Conservation (phyloP, 768 basidiomycete genomes). For the Kwoniella dendrophila region DNA sequence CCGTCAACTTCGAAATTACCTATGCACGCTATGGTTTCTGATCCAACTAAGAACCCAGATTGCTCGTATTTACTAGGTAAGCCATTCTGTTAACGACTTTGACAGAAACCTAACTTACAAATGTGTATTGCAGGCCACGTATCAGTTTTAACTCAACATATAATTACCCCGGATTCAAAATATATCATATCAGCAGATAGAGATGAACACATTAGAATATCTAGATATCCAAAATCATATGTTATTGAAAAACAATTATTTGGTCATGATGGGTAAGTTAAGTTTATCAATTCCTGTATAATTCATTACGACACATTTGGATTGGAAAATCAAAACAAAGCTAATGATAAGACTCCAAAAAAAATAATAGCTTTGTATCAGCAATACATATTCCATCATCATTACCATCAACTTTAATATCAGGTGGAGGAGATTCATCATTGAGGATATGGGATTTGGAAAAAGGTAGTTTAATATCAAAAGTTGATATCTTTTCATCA, state of each 20-base stretch:
- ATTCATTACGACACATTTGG: background rate
- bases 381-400: slow-evolving; percentile 68
- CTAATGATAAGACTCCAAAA: background rate
- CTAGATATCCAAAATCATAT: slow-evolving; percentile 83
- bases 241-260: slow-evolving; percentile 84
- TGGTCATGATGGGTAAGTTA: slow-evolving; percentile 72
- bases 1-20: slow-evolving; percentile 59
- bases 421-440: slow-evolving; percentile 88
- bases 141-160: slow-evolving; percentile 75
- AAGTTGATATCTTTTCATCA: slow-evolving; percentile 61
- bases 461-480: slow-evolving; percentile 62
- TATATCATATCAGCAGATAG: slow-evolving; percentile 87
- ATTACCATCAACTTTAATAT: slow-evolving; percentile 63
- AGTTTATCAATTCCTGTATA: slow-evolving; percentile 49
- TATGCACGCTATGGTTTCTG: slow-evolving; percentile 37
- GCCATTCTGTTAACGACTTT: slow-evolving; percentile 7
- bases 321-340: background rate
- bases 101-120: background rate
- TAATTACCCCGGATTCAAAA: slow-evolving; percentile 67
- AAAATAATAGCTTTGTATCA: slow-evolving; percentile 70
- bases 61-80: slow-evolving; percentile 44
- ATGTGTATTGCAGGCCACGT: slow-evolving; percentile 67
- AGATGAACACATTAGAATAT: slow-evolving; percentile 92
- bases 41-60: slow-evolving; percentile 55
- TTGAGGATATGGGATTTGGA: slow-evolving; percentile 56